phyloP scores from a whole-genome alignment of 345 rosid species.

The Xanthoceras sorbifolium region DNA sequence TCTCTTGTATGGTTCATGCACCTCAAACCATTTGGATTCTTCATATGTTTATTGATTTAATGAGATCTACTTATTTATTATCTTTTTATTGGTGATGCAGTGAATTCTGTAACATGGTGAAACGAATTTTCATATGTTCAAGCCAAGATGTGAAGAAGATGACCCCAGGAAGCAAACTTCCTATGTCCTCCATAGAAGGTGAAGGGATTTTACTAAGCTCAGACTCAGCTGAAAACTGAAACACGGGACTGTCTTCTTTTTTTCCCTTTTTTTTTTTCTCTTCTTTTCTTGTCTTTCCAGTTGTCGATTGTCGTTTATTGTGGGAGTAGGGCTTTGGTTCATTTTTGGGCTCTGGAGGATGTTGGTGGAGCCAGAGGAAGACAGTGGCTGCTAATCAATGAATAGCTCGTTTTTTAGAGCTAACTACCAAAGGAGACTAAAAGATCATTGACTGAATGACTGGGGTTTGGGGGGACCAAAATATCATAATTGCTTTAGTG shows the following conservation, averaged over 20 bases:
- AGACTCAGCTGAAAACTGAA: slow-evolving; percentile 51
- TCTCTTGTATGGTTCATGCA: neutral
- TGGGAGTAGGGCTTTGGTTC: slow-evolving; percentile 17
- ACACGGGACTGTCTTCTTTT: neutral
- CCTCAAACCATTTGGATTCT: no score
- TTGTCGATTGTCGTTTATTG: neutral
- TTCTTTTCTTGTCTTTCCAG: slow-evolving; percentile 3
- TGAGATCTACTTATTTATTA: neutral
- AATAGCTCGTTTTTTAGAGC: slow-evolving; percentile 51
- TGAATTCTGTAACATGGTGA: slow-evolving; percentile 93
- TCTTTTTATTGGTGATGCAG: slow-evolving; percentile 41
- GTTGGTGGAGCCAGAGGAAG: slow-evolving; percentile 12
- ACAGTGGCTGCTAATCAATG: slow-evolving; percentile 18
- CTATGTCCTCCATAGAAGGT: slow-evolving; percentile 49
- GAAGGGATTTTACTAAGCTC: slow-evolving; percentile 60
- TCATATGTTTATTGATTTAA: neutral
- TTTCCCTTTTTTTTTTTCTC: neutral
- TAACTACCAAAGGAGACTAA: slow-evolving; percentile 23
- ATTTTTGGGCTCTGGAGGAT: slow-evolving; percentile 18
- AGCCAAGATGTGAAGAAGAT: slow-evolving; percentile 83
- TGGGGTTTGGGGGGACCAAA: slow-evolving; percentile 22
- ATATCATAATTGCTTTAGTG: slow-evolving; percentile 12
- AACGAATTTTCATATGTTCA: slow-evolving; percentile 73
- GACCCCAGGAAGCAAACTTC: slow-evolving; percentile 53
- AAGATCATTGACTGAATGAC: slow-evolving; percentile 11